Conservation (phyloP, 108 stramenopile species). For the Schizochytrium sp. region DNA sequence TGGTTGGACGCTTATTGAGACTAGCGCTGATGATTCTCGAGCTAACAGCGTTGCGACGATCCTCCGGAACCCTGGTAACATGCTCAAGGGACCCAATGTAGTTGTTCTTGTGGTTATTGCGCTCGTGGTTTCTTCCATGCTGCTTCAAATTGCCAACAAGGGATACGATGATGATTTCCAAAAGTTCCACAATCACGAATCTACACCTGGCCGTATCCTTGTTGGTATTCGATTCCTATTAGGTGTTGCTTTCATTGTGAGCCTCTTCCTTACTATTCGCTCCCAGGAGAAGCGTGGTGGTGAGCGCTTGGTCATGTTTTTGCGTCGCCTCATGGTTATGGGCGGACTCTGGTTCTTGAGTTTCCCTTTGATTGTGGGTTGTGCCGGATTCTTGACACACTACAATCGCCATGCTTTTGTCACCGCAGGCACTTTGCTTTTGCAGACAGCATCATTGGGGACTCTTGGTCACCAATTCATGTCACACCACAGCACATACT, state of each 20-base stretch:
- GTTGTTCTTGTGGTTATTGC: constrained; percentile 24
- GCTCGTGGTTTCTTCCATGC: constrained; percentile 23
- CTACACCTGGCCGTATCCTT: constrained; percentile 37
- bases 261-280: constrained; percentile 4
- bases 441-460: constrained; percentile 9
- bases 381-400: constrained; percentile 29
- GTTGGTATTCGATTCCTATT: constrained; percentile 48
- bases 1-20: constrained; percentile 54
- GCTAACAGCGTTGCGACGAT: constrained; percentile 57
- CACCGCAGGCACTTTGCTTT: neutral
- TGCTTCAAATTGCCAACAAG: constrained; percentile 55
- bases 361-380: constrained; percentile 34
- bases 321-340: constrained; percentile 40
- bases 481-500: constrained; percentile 62
- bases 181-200: constrained; percentile 54
- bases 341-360: constrained; percentile 54
- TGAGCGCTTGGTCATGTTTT: constrained; percentile 28
- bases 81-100: constrained; percentile 58
- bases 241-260: constrained; percentile 17
- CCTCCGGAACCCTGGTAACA: constrained; percentile 4
- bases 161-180: constrained; percentile 37
- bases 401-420: constrained; percentile 42
- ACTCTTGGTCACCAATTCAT: constrained; percentile 45
- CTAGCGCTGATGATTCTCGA: constrained; percentile 34
- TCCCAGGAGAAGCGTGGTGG: constrained; percentile 22